phyloP scores from a whole-genome alignment of 1,284 basidiomycete species.

The Coriolopsis trogii region DNA sequence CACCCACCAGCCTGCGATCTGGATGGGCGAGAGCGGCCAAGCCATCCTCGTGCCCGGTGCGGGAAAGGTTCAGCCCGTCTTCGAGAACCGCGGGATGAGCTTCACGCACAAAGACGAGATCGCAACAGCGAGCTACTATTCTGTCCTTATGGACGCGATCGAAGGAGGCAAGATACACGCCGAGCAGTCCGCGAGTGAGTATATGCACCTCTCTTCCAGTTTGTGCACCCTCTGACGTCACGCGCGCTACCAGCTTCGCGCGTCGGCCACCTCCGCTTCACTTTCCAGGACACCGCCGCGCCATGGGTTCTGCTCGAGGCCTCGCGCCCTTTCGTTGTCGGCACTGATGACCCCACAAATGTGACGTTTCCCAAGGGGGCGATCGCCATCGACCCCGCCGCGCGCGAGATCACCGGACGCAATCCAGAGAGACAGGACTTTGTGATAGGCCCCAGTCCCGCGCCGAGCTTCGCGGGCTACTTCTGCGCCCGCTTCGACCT shows the following conservation, averaged over 20 bases:
- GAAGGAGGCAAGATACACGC: conserved; percentile 54
- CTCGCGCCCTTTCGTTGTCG: conserved; percentile 63
- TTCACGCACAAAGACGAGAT: conserved; percentile 65
- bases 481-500: conserved; percentile 76
- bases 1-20: conserved; percentile 86
- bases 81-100: conserved; percentile 62
- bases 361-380: conserved; percentile 64
- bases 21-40: conserved; percentile 86
- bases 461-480: conserved; percentile 62
- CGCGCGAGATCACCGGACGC: conserved; percentile 66
- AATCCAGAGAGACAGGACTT: conserved; percentile 79
- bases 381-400: conserved; percentile 49
- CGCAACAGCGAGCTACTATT: conserved; percentile 70
- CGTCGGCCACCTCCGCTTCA: conserved; percentile 79
- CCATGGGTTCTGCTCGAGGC: conserved; percentile 77
- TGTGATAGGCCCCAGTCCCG: conserved; percentile 65
- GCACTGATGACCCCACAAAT: conserved; percentile 61
- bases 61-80: conserved; percentile 51
- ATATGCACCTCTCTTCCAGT: background rate
- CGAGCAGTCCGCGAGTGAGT: conserved; percentile 74
- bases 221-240: conserved; percentile 1
- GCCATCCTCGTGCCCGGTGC: conserved; percentile 66
- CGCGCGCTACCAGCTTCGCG: conserved; percentile 59
- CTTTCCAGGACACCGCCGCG: conserved; percentile 48
- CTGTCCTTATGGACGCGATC: conserved; percentile 56